Base-by-base conservation (phyloP, 176 grass and related monocot genomes). In the Poa pratensis region DNA sequence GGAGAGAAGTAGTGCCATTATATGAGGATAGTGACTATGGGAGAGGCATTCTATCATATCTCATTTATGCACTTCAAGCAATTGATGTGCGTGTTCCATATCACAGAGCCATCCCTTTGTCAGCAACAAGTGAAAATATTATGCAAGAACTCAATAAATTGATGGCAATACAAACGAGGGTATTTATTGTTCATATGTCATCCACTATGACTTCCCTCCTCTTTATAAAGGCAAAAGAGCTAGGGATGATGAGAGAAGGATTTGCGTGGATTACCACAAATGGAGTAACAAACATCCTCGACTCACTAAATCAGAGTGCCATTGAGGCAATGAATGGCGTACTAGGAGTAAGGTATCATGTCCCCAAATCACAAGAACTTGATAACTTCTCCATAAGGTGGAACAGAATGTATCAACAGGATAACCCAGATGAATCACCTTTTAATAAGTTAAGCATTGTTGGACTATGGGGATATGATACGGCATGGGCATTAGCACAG, bases 211-310 rank as follows among this genome's bases (percentile, higher is more conserved):
- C 71, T 20, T 73, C 84, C 69, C 79, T 76, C 28, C 76, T 92
- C 42, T 90, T 95, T 26, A 42, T 20, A 1, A 58, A 63, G 19
- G 88, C 86, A 8, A 75, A 63, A 34, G 59, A 79, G 5, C 9
- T 42, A 24, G 90, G 88, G 15, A 95, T 95, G 90, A 90, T 92
- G 93, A 57, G 8, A 22, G 60, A 81, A 67, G 90, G 85, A 12
- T 92, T 81, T 77, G 88, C 42, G 5, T 95, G 93, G 93, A 95
- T 95, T 8, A 57, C 81, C 9, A 92, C 88, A 5, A 8, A 86
- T 54, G 88, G 42, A 13, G 11, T 95, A 57, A 75, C 90, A 55
- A 87, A 14, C 20, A 86, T 88, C 17, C 75, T 92, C 1, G 86
- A 79, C 9, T 87, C 73, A 22, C 54, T 86, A 1, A 63, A 52